A percentile compares a stretch with the other conserved stretches of the same genome.
phyloP scores from a whole-genome alignment of 139 green algal genomes.

The Micromonas commoda region DNA sequence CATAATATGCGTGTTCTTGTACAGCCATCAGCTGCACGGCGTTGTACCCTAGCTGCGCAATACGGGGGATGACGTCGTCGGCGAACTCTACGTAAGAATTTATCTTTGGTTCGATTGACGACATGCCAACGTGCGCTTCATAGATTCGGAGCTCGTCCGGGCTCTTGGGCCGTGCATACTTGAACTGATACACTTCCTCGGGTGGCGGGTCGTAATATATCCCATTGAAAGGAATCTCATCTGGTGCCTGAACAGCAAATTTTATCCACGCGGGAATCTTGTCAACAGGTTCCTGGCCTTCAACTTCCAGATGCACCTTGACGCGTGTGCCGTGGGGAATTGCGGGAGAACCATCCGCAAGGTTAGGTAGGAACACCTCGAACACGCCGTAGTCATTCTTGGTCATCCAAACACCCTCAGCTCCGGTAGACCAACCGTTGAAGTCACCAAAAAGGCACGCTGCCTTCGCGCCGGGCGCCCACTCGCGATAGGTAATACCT shows the following conservation, averaged over 20 bases:
- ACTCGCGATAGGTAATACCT: constrained; percentile 49
- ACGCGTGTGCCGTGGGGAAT: constrained; percentile 46
- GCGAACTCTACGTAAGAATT: constrained; percentile 94
- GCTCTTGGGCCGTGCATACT: constrained; percentile 73
- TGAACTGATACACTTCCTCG: constrained; percentile 75
- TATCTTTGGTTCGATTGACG: constrained; percentile 48
- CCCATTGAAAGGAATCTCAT: constrained; percentile 48
- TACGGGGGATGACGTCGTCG: constrained; percentile 85
- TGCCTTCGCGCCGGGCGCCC: constrained; percentile 40
- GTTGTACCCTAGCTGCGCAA: constrained; percentile 91
- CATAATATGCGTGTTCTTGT: constrained; percentile 89
- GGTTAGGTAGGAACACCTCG: constrained; percentile 46
- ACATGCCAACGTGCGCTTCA: constrained; percentile 98
- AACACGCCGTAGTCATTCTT: constrained; percentile 51
- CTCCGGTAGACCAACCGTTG: constrained; percentile 41
- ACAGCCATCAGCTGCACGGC: constrained; percentile 99
- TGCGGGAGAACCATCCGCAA: constrained; percentile 43
- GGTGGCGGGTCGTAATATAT: constrained; percentile 47
- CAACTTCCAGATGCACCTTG: constrained; percentile 38
- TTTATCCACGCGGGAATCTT: constrained; percentile 53
- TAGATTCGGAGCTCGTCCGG: constrained; percentile 89
- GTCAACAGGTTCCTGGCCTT: constrained; percentile 33
- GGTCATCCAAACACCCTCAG: constrained; percentile 35
- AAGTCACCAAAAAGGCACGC: constrained; percentile 48
- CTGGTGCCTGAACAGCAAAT: constrained; percentile 35